Evolutionary conservation across 2,329 filamentous ascomycete genomes (phyloP).

Genomic region (Stemphylium beticola): DNA sequence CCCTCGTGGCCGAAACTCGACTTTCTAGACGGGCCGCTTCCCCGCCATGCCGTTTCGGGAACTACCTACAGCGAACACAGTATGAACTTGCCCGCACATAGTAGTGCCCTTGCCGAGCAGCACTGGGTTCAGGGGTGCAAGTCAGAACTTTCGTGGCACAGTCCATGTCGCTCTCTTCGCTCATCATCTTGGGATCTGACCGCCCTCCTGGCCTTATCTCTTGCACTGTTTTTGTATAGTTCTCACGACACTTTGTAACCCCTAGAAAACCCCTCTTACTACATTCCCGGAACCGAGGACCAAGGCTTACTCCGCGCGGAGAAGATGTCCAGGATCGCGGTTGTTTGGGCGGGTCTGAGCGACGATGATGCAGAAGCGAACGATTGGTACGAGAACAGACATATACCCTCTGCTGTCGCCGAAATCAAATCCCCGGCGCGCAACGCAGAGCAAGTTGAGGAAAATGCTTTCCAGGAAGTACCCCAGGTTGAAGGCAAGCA

Average conservation of each 20-base stretch:
- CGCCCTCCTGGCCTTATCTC: conserved; percentile 2
- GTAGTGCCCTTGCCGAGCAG: conserved; percentile 4
- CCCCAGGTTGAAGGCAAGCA: conserved; percentile 10
- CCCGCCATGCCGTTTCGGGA: not conserved
- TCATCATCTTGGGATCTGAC: conserved; percentile 1
- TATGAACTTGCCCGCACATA: not conserved
- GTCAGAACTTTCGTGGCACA: conserved; percentile 7
- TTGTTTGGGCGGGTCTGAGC: conserved; percentile 17
- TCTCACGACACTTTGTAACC: not conserved
- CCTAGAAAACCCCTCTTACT: not conserved
- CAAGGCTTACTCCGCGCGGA: not conserved
- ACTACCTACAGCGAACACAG: not conserved
- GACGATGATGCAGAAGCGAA: conserved; percentile 9
- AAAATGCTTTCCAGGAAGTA: conserved; percentile 22
- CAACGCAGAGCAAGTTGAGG: conserved; percentile 12
- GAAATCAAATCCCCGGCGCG: conserved; percentile 15
- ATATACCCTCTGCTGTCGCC: conserved; percentile 11
- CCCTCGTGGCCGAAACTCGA: conserved; percentile 2
- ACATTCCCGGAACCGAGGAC: not conserved
- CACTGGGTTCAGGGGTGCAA: not conserved
- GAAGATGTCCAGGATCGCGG: conserved; percentile 21
- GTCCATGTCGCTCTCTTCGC: conserved; percentile 1
- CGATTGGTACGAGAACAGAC: conserved; percentile 17
- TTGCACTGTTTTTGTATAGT: not conserved
- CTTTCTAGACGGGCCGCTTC: conserved; percentile 6